These are phyloP conservation scores for Suhomyces bokatorum DNA, from an alignment of 1,139 yeast genomes.

Conservation along the genomic window DNA sequence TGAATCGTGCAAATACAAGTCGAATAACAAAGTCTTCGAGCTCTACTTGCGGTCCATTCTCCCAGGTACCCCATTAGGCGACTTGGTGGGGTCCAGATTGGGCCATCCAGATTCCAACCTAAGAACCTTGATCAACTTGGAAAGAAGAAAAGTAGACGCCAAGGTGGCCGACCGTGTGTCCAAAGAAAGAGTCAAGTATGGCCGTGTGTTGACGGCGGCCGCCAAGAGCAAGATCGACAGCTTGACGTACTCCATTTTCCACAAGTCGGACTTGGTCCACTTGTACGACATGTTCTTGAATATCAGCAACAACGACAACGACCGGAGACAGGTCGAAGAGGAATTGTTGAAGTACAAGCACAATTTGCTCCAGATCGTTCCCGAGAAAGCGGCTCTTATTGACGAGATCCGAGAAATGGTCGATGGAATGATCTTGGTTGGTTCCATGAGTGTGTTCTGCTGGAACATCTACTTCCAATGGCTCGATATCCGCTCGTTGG, in stretches of 20 bases:
- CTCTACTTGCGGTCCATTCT: conserved; percentile 52
- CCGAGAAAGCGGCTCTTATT: conserved; percentile 39
- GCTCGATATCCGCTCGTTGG: conserved; percentile 56
- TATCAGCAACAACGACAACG: conserved; percentile 59
- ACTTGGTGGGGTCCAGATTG: conserved; percentile 49
- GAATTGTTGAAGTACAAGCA: conserved; percentile 58
- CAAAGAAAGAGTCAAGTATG: conserved; percentile 42
- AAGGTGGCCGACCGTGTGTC: conserved; percentile 29
- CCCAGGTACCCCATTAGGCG: conserved; percentile 66
- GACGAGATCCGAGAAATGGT: conserved; percentile 55
- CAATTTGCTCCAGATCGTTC: conserved; percentile 47
- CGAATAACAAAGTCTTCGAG: conserved; percentile 37
- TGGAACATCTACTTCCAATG: conserved; percentile 82
- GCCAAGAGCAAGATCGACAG: conserved; percentile 38
- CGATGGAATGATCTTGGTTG: conserved; percentile 72
- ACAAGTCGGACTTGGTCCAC: conserved; percentile 50
- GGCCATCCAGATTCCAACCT: conserved; percentile 55
- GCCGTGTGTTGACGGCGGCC: conserved; percentile 34
- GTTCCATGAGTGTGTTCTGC: conserved; percentile 59
- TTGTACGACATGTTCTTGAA: conserved; percentile 61
- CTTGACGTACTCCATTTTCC: conserved; percentile 51
- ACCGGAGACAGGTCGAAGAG: conserved; percentile 61
- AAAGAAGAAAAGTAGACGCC: conserved; percentile 41
- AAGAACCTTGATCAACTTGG: conserved; percentile 48
- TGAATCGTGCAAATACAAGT: conserved; percentile 33